Conservation (phyloP, 2,329 filamentous ascomycete species). For the Calonectria hongkongensis region DNA sequence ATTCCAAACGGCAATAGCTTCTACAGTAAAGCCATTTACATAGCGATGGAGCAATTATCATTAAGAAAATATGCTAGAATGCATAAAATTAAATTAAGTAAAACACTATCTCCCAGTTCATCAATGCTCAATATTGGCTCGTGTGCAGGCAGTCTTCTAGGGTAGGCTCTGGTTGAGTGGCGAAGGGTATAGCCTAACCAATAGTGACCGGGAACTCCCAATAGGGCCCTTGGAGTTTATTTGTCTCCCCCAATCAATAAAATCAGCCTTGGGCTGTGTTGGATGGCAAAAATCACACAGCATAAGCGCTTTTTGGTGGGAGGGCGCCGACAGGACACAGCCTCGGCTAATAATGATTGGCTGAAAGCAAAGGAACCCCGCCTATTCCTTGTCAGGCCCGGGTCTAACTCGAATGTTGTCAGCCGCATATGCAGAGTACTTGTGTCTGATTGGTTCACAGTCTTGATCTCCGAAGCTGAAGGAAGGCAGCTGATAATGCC, state of each 20-base stretch:
- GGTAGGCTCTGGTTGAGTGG: no score
- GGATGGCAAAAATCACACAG: neutral
- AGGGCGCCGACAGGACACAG: neutral
- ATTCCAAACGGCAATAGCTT: no score
- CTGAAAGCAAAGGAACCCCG: neutral
- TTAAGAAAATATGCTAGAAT: no score
- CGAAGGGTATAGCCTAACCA: no score
- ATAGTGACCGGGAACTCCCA: no score
- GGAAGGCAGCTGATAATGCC: neutral
- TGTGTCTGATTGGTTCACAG: conserved; percentile 14
- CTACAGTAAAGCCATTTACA: no score
- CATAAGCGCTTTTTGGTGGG: neutral
- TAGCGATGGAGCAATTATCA: no score
- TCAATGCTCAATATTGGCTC: no score
- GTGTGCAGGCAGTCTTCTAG: no score
- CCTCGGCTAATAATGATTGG: neutral
- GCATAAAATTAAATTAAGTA: no score
- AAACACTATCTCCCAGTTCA: no score
- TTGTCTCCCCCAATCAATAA: neutral
- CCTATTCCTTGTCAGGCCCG: neutral
- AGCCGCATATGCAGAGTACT: conserved; percentile 23
- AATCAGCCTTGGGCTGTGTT: conserved; percentile 1
- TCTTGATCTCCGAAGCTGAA: neutral
- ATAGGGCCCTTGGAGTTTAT: neutral
- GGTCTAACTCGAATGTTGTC: neutral